Percentiles rank a stretch among this genome's conserved stretches.
These are phyloP conservation scores for Tricholoma bakamatsutake DNA, from an alignment of 768 basidiomycete species.

Conservation along the genomic window DNA sequence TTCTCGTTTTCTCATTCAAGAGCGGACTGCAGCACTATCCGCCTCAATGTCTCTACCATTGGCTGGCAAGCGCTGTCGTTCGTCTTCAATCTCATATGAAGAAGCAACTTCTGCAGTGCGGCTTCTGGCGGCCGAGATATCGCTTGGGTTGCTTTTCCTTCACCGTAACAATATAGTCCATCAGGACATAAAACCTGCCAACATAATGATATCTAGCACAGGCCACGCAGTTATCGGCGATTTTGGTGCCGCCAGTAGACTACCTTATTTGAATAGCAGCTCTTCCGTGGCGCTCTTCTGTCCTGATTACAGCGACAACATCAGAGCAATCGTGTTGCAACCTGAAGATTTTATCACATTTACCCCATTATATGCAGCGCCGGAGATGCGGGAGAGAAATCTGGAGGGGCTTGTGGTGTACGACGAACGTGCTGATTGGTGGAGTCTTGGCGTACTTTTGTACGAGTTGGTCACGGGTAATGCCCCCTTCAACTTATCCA, in stretches of 20 bases:
- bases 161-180: constrained; percentile 63
- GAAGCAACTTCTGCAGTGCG: constrained; percentile 17
- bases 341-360: constrained; percentile 22
- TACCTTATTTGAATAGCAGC: constrained; percentile 9
- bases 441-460: constrained; percentile 28
- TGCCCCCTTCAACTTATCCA: constrained; percentile 13
- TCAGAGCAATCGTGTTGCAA: constrained; percentile 16
- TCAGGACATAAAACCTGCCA: constrained; percentile 64
- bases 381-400: constrained; percentile 24
- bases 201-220: constrained; percentile 47
- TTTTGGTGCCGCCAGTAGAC: constrained; percentile 47
- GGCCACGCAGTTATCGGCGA: constrained; percentile 54
- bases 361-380: constrained; percentile 31
- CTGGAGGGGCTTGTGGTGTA: constrained; percentile 22
- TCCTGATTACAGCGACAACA: background rate
- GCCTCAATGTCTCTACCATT: constrained; percentile 11
- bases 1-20: constrained; percentile 16
- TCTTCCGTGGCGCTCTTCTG: background rate
- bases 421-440: constrained; percentile 30
- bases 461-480: constrained; percentile 26
- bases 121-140: constrained; percentile 26
- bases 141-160: constrained; percentile 32
- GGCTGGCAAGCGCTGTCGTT: background rate
- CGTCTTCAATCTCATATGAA: constrained; percentile 2
- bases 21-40: constrained; percentile 2